phyloP scores from a whole-genome alignment of 768 basidiomycete genomes.

The Rhodotorula diobovata region DNA sequence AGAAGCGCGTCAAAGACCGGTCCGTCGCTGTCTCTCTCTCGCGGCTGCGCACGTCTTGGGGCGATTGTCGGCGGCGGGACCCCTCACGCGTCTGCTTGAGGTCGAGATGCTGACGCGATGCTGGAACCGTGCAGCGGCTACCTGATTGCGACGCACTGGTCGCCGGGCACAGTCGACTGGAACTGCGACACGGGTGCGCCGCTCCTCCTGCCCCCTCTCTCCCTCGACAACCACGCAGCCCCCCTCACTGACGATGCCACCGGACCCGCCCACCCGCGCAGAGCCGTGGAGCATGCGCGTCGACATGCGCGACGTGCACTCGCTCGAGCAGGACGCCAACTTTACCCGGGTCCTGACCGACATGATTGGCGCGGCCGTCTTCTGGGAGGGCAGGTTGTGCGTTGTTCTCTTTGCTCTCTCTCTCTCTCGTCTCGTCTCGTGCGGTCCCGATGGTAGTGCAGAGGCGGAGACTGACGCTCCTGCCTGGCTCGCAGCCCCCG shows the following conservation, averaged over 20 bases:
- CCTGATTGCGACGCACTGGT: constrained; percentile 36
- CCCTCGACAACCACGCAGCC: background rate
- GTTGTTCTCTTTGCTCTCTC: background rate
- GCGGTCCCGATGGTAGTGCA: background rate
- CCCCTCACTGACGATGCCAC: background rate
- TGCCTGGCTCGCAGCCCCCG: constrained; percentile 5
- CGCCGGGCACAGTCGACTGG: constrained; percentile 27
- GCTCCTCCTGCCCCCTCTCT: no score
- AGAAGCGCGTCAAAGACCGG: constrained; percentile 34
- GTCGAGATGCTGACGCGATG: background rate
- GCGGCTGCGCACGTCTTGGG: no score
- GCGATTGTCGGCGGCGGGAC: no score
- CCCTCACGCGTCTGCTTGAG: no score
- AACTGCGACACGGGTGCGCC: constrained; percentile 28
- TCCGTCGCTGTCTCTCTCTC: background rate
- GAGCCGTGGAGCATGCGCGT: constrained; percentile 36
- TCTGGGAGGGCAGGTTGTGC: constrained; percentile 34
- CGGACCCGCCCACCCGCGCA: background rate
- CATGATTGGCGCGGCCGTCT: constrained; percentile 33
- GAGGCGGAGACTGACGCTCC: no score
- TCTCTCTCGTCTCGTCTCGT: background rate
- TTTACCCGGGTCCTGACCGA: constrained; percentile 29
- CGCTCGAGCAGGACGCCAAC: constrained; percentile 15
- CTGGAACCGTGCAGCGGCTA: constrained; percentile 2
- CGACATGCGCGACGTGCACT: constrained; percentile 28